Base-by-base conservation (phyloP, 306 rosid genomes). In the Begonia fuchsioides region DNA sequence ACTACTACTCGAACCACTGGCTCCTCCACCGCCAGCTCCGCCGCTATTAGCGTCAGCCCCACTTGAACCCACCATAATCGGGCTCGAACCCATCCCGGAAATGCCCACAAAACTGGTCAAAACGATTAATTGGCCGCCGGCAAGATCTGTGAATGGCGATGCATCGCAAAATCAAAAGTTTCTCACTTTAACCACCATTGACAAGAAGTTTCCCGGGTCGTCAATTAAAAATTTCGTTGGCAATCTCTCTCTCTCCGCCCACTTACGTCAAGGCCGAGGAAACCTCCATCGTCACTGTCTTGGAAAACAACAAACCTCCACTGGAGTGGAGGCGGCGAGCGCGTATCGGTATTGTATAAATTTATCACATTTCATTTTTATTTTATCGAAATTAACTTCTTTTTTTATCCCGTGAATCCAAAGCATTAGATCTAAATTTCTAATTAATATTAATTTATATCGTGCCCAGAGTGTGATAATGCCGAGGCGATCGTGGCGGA, bases 1-100 rank as follows among this genome's bases (percentile, higher is more conserved):
- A 56, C 74, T 65, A 10, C 75, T 65, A 17, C 15, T 53, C 8
- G 64, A 38, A 20, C 59, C 63, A 18, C 39, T 73, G 47, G 13
- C 57, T 63, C 71, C 66, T 0, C 56, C 58, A 3, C 64, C 57
- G 0, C 47, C 44, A 0, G 62, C 61, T 5, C 66, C 67, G 44
- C 63, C 61, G 62, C 13, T 45, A 57, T 16, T 57, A 46, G 26
- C 57, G 0, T 59, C 69, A 8, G 58, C 41, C 7, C 64, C 71
- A 16, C 64, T 44, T 1, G 50, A 53, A 12, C 65, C 61, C 61
- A 35, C 44, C 43, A 53, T 51, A 38, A 73, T 60, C 46, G 74
- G 87, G 10, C 78, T 78, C 60, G 76, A 73, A 57, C 87, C 93
- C 87, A 86, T 86, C 26, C 35, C 44, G 14, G 56, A 13, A 56